phyloP scores from a whole-genome alignment of 2,329 filamentous ascomycete genomes.

The Phoma sp. region DNA sequence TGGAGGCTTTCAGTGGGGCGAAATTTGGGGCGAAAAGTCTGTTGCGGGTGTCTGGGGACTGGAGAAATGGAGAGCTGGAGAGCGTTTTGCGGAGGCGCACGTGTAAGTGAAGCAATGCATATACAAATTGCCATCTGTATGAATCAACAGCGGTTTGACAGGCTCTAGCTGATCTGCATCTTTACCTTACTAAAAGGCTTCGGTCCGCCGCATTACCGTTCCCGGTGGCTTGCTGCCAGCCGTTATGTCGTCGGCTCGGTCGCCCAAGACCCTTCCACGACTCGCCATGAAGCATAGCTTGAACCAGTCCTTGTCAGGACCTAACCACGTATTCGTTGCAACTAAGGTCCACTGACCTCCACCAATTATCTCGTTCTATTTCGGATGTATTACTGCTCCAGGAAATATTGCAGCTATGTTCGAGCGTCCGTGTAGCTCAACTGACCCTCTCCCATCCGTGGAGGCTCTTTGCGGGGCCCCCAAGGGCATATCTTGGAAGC shows the following conservation, averaged over 20 bases:
- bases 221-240: slow-evolving; percentile 5
- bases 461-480: slow-evolving; percentile 7
- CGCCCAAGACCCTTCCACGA: slow-evolving; percentile 10
- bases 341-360: slow-evolving; percentile 8
- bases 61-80: slow-evolving; percentile 23
- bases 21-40: slow-evolving; percentile 19
- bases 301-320: slow-evolving; percentile 22
- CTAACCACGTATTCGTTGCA: too few relatives aligned
- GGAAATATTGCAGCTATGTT: slow-evolving; percentile 24
- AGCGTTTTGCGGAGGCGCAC: slow-evolving; percentile 24
- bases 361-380: slow-evolving; percentile 20
- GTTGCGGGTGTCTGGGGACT: slow-evolving; percentile 18
- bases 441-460: slow-evolving; percentile 11
- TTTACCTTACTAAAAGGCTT: not conserved
- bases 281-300: slow-evolving; percentile 26
- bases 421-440: slow-evolving; percentile 10
- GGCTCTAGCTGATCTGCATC: not conserved
- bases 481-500: not conserved
- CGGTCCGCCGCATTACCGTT: slow-evolving; percentile 4
- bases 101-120: not conserved
- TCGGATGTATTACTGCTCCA: slow-evolving; percentile 27
- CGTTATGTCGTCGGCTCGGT: slow-evolving; percentile 5
- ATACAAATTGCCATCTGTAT: not conserved
- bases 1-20: slow-evolving; percentile 6
- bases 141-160: not conserved